Conservation (phyloP, 2,329 filamentous ascomycete genomes). For the Chaetomium strumarium region DNA sequence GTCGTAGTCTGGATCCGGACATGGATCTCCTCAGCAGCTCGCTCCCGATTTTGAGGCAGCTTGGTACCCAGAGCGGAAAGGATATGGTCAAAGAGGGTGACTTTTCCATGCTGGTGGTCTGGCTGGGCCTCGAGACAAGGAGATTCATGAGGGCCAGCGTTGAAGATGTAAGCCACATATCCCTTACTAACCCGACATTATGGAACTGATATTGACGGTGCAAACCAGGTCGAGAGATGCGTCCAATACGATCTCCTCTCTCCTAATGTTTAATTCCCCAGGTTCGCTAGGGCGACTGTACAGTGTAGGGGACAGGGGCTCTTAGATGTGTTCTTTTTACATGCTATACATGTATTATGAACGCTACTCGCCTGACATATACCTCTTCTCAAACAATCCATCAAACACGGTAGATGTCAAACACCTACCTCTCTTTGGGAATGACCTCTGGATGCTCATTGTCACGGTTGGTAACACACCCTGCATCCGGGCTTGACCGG, state of each 20-base stretch:
- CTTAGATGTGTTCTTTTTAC: too few relatives aligned
- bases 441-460: too few relatives aligned
- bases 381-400: too few relatives aligned
- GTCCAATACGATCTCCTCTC: constrained; percentile 87
- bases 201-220: background rate
- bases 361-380: too few relatives aligned
- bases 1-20: constrained; percentile 76
- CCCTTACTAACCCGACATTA: background rate
- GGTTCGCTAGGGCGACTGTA: background rate
- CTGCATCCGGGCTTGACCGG: too few relatives aligned
- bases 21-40: constrained; percentile 82
- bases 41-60: constrained; percentile 80
- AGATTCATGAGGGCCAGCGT: constrained; percentile 85
- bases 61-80: constrained; percentile 71
- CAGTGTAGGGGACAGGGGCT: too few relatives aligned
- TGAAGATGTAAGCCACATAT: constrained; percentile 64
- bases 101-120: constrained; percentile 82
- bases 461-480: too few relatives aligned
- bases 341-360: too few relatives aligned
- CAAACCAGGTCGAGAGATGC: constrained; percentile 66
- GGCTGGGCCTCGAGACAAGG: constrained; percentile 83
- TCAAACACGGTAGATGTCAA: too few relatives aligned
- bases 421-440: too few relatives aligned
- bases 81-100: constrained; percentile 66
- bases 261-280: constrained; percentile 63